A percentile compares a stretch with the other conserved stretches of the same genome.
Evolutionary conservation across 306 rosid genomes (phyloP).

Genomic region (Inga leiocalycina): DNA sequence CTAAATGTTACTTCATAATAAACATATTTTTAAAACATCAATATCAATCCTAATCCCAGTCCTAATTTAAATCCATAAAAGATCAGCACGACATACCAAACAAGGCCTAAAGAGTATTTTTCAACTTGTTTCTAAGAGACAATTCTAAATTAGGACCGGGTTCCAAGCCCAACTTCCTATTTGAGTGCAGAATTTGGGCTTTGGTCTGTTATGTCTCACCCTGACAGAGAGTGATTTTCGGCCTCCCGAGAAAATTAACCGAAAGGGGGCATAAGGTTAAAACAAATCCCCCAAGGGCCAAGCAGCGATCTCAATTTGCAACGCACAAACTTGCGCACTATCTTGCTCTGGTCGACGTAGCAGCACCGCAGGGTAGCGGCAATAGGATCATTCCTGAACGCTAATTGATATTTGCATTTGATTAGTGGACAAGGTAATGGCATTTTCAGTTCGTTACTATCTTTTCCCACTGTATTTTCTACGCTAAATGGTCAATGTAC

Average conservation of each 20-base stretch:
- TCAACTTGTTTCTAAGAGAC: no score
- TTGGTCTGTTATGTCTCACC: not conserved
- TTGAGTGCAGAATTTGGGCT: not conserved
- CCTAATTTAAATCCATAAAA: no score
- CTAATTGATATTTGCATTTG: slow-evolving; percentile 31
- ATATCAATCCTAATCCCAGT: no score
- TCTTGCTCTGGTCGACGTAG: slow-evolving; percentile 6
- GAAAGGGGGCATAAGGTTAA: not conserved
- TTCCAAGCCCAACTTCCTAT: no score
- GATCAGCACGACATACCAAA: no score
- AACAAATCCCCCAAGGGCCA: not conserved
- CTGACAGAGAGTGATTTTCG: no score
- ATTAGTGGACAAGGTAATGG: slow-evolving; percentile 37
- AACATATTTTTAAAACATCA: no score
- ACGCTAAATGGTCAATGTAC: not conserved
- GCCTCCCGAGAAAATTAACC: no score
- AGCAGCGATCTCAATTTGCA: not conserved
- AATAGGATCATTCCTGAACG: slow-evolving; percentile 25
- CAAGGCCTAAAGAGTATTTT: no score
- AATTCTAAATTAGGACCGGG: no score
- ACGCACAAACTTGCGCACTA: not conserved
- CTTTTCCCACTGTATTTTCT: not conserved
- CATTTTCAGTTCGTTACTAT: not conserved
- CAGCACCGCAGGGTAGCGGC: slow-evolving; percentile 49
- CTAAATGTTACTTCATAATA: no score